Evolutionary conservation across 2,329 filamentous ascomycete species (phyloP).

Genomic region (Trichoderma aggressivum): DNA sequence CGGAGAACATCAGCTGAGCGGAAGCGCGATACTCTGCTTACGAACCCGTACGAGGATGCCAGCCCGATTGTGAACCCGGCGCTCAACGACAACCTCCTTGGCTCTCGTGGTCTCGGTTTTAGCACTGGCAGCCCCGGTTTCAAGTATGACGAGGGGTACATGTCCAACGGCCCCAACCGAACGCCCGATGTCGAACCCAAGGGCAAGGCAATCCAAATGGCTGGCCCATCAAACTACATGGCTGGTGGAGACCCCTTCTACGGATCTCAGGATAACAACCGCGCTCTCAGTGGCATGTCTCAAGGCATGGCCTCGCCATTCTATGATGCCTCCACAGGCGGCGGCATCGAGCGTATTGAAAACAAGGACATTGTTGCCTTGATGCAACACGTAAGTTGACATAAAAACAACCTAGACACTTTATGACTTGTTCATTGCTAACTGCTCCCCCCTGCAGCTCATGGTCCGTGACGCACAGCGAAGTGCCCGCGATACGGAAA

Average conservation of each 20-base stretch:
- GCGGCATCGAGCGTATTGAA: constrained; percentile 85
- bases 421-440: not conserved
- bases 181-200: constrained; percentile 52
- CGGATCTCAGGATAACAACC: constrained; percentile 51
- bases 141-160: constrained; percentile 84
- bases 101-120: constrained; percentile 41
- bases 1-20: constrained; percentile 58
- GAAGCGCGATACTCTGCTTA: constrained; percentile 64
- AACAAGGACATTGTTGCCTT: constrained; percentile 94
- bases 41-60: constrained; percentile 64
- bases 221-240: constrained; percentile 49
- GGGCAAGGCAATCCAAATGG: constrained; percentile 54
- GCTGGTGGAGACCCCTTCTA: constrained; percentile 64
- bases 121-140: constrained; percentile 55
- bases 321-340: constrained; percentile 85
- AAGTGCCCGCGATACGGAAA: constrained; percentile 94
- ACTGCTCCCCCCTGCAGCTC: constrained; percentile 47
- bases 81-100: constrained; percentile 49
- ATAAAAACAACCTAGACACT: not conserved
- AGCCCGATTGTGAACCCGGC: constrained; percentile 59
- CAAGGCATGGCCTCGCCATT: constrained; percentile 87
- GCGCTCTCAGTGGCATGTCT: constrained; percentile 83
- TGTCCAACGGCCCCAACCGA: constrained; percentile 65
- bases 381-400: constrained; percentile 79
- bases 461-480: constrained; percentile 96